Evolutionary conservation across 306 rosid species (phyloP).

Genomic region (Cotoneaster glaucophyllus): DNA sequence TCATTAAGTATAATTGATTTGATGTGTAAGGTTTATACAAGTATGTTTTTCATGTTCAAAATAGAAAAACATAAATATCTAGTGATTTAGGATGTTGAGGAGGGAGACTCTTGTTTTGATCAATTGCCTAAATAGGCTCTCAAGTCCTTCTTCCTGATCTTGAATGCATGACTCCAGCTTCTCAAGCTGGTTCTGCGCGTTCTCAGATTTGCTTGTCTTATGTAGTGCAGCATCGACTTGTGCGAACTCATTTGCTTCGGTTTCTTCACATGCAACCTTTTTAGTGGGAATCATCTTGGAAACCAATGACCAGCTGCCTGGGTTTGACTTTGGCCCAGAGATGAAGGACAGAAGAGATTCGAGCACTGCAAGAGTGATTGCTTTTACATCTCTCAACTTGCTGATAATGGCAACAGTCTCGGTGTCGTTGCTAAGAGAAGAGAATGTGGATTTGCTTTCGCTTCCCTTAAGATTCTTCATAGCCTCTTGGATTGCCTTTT

Average conservation of each 20-base stretch:
- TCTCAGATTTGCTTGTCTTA: not conserved
- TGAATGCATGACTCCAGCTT: conserved; percentile 20
- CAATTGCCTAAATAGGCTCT: conserved; percentile 22
- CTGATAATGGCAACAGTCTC: conserved; percentile 2
- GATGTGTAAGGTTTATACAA: not conserved
- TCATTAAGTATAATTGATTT: not conserved
- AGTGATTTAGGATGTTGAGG: conserved; percentile 29
- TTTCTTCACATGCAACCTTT: not conserved
- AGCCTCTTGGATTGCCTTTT: conserved; percentile 17
- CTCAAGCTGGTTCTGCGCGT: not conserved
- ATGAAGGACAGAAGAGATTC: conserved; percentile 24
- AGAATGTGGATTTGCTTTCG: not conserved
- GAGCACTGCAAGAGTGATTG: conserved; percentile 7
- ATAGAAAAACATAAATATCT: not conserved
- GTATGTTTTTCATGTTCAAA: not conserved
- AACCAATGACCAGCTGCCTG: conserved; percentile 22
- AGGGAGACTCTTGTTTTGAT: conserved; percentile 36
- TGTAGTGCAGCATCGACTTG: not conserved
- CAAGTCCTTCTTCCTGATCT: conserved; percentile 21
- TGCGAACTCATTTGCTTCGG: not conserved
- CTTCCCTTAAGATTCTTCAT: not conserved
- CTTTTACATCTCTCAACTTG: conserved; percentile 25
- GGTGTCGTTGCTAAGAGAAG: not conserved
- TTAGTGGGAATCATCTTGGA: not conserved
- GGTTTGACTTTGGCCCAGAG: conserved; percentile 10